These are phyloP conservation scores for Coemansia sp. DNA, from an alignment of 192 early-diverging fungal species.

Conservation along the genomic window DNA sequence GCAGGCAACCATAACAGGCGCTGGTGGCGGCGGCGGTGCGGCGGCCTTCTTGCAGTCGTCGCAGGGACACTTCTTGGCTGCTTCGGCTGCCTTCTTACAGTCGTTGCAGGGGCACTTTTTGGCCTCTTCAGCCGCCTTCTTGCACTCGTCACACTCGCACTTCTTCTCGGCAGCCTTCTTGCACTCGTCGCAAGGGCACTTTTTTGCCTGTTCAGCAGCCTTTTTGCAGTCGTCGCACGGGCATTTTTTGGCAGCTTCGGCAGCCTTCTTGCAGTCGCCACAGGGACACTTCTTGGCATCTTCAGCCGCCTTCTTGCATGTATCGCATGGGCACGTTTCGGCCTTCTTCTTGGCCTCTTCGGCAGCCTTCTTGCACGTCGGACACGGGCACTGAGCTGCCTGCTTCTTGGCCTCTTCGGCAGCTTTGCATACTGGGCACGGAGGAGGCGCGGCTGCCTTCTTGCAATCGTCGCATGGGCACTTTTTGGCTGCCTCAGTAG, in stretches of 20 bases:
- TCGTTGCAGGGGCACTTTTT: constrained; percentile 32
- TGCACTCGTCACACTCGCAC: constrained; percentile 31
- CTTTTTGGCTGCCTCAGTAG: constrained; percentile 14
- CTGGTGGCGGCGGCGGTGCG: constrained; percentile 19
- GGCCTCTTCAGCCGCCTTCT: constrained; percentile 20
- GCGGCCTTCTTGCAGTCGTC: constrained; percentile 25
- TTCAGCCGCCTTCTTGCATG: constrained; percentile 31
- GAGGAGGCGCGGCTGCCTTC: constrained; percentile 15
- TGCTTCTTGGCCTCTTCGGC: constrained; percentile 34
- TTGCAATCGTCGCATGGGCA: constrained; percentile 28
- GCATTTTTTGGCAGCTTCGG: constrained; percentile 35
- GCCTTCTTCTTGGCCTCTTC: constrained; percentile 43
- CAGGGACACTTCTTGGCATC: constrained; percentile 27
- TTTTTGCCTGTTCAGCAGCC: constrained; percentile 30
- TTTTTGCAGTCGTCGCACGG: constrained; percentile 34
- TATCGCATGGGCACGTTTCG: constrained; percentile 28
- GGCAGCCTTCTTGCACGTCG: constrained; percentile 30
- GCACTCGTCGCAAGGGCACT: constrained; percentile 39
- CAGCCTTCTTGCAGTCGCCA: constrained; percentile 34
- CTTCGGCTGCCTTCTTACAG: constrained; percentile 23
- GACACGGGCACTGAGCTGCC: constrained; percentile 33
- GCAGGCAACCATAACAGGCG: constrained; percentile 17
- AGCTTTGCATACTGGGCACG: constrained; percentile 35
- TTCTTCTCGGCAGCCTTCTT: constrained; percentile 33
- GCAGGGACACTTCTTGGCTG: constrained; percentile 31